Evolutionary conservation across 768 basidiomycete species (phyloP), one percentile per base, ranked within the genome.

Genomic region (Pisolithus marmoratus): DNA sequence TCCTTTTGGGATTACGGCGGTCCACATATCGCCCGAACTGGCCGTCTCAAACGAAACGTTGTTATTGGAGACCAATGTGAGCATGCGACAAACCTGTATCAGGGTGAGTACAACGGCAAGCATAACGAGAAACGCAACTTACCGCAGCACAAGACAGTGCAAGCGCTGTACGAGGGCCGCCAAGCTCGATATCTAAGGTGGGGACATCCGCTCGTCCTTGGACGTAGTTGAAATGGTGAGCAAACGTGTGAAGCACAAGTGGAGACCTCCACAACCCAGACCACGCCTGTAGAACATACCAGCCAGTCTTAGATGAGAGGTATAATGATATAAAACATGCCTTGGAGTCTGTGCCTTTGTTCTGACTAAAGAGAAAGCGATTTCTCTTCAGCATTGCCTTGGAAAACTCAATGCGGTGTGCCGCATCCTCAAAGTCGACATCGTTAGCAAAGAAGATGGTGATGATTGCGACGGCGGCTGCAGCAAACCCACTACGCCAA

Each of bases 221-320:
- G 31, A 42, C 40, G 36, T 19, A 53, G 37, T 57, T 57, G 52
- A 52, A 50, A 34, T 57, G 56, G 29, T 48, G 48, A 8, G 50
- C 24, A 26, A 57, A 54, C 5, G 48, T 54, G 27, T 57, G 53
- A 38, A 57, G 48, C 22, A 57, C 23, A 8, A 52, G 46, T 4
- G 47, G 29, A 2, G 53, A 22, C 53, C 53, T 57, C 52, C 52
- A 57, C 49, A 57, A 38, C 12, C 47, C 20, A 6, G 47, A 37
- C 47, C 52, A 53, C 7, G 17, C 29, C 48, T 49, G 48, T 38
- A 49, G 20, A 38, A 9, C 23, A 40, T 49, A 12, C 23, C 11
- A 38, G 48, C 38, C 22, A 40, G 36, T 36, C n/a, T 26, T 40
- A 24, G 17, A 43, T 43, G 22, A 43, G 8, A 29, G 29, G 29